Evolutionary conservation across 169 alveolate species (phyloP).

Genomic region (Cryptosporidium baileyi): DNA sequence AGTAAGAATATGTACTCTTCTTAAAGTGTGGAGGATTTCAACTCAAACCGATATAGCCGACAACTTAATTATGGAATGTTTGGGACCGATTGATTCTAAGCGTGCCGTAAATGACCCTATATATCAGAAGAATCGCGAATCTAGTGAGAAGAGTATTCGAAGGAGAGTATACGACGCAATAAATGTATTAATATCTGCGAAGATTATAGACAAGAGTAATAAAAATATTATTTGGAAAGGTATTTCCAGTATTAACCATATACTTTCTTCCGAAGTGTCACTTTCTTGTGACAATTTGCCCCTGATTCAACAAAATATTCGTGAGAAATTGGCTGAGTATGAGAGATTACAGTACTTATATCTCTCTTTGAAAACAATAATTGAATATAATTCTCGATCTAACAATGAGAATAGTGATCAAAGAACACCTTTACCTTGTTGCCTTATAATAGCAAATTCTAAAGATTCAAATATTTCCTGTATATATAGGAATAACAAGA

Average conservation of each 20-base stretch:
- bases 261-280: not conserved
- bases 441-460: constrained; percentile 49
- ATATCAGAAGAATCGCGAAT: constrained; percentile 57
- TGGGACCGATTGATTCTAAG: constrained; percentile 33
- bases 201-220: constrained; percentile 74
- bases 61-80: constrained; percentile 52
- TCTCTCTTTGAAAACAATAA: constrained; percentile 39
- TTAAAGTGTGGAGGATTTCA: constrained; percentile 58
- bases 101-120: constrained; percentile 18
- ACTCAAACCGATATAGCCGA: constrained; percentile 66
- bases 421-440: constrained; percentile 14
- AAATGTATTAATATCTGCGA: constrained; percentile 82
- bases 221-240: constrained; percentile 71
- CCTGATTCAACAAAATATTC: constrained; percentile 39
- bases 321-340: constrained; percentile 38
- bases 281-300: constrained; percentile 37
- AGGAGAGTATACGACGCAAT: constrained; percentile 87
- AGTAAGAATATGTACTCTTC: constrained; percentile 36
- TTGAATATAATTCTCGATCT: constrained; percentile 20
- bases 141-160: constrained; percentile 83
- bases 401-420: not conserved
- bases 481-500: constrained; percentile 24
- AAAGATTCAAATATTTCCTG: constrained; percentile 59
- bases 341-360: constrained; percentile 44
- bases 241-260: constrained; percentile 38